Base-by-base conservation (phyloP, 1,139 yeast species). In the Saccharomyces hybrid region DNA sequence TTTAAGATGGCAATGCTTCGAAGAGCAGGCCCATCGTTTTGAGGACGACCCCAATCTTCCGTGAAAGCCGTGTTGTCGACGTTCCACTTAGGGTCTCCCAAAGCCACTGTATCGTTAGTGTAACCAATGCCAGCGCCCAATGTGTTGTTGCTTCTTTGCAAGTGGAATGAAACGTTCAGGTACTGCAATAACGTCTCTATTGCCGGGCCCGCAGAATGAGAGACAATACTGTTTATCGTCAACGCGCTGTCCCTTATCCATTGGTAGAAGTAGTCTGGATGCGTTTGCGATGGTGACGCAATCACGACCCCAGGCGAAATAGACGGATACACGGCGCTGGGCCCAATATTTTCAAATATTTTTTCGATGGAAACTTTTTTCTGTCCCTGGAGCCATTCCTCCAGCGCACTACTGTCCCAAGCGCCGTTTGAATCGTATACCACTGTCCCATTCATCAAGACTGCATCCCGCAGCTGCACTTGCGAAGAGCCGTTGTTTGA, bases 211-310 rank as follows among this genome's bases (percentile, higher is more conserved):
- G 32, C 32, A 13, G 32, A 23, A 44, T 48, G 28, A 19, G 53
- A 14, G 26, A 85, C 75, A 52, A 91, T 73, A 0, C 95, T 78
- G 57, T 82, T 80, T 52, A 88, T 78, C 1, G 96, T 85, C 51
- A 91, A 79, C 0, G 97, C 97, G 34, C 91, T 83, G 67, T 91
- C 99, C 63, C 99, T 78, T 2, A 82, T 79, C 99, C 99, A 91
- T 64, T 88, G 96, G 66, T 80, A 91, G 63, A 80, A 90, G 68
- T 91, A 91, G 70, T 91, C 78, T 0, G 98, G 98, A 25, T 75
- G 60, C 0, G 53, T 5, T 54, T 69, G 78, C 0, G 96, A 88
- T 2, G 96, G 95, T 7, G 95, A 84, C 0, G 98, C 98, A 58
- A 91, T 76, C 3, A 89, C 86, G 2, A 81, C 88, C 28, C 97